Evolutionary conservation across 495 filamentous ascomycete genomes (phyloP).

Genomic region (Amorphotheca resinae): DNA sequence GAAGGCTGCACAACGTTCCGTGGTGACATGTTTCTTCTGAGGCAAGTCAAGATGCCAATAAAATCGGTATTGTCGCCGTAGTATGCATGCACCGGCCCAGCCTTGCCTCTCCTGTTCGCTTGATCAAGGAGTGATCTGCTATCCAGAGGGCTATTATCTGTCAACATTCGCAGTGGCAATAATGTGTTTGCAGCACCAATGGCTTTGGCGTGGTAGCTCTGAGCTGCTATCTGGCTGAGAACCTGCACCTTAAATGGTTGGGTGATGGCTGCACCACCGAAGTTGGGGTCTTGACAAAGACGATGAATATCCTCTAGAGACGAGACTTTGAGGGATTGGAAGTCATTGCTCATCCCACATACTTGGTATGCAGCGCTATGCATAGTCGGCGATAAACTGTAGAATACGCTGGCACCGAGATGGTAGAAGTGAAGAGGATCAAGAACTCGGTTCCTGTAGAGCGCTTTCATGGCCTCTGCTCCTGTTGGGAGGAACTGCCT

Average conservation of each 20-base stretch:
- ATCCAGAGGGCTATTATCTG: constrained; percentile 26
- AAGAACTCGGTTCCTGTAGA: constrained; percentile 33
- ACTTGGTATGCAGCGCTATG: constrained; percentile 62
- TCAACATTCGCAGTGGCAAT: constrained; percentile 54
- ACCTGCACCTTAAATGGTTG: constrained; percentile 66
- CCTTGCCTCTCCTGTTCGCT: constrained; percentile 50
- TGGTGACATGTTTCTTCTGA: constrained; percentile 64
- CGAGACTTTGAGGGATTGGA: constrained; percentile 48
- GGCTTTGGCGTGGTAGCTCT: constrained; percentile 63
- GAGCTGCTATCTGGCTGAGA: constrained; percentile 50
- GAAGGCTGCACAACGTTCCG: constrained; percentile 61
- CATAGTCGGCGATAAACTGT: constrained; percentile 70
- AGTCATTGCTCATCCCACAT: constrained; percentile 62
- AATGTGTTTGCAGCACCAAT: constrained; percentile 77
- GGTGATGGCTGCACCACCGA: constrained; percentile 61
- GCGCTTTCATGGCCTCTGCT: constrained; percentile 42
- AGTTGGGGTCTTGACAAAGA: constrained; percentile 48
- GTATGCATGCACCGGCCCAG: constrained; percentile 51
- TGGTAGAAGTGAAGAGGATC: constrained; percentile 66
- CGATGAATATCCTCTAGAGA: constrained; percentile 52
- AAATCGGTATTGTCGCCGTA: constrained; percentile 84
- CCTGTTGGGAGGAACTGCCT: constrained; percentile 36
- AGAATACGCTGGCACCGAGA: constrained; percentile 57
- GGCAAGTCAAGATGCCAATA: constrained; percentile 47
- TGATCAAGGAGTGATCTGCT: constrained; percentile 49